phyloP scores from a whole-genome alignment of 177 flowering plant species.

The Telopea speciosissima region DNA sequence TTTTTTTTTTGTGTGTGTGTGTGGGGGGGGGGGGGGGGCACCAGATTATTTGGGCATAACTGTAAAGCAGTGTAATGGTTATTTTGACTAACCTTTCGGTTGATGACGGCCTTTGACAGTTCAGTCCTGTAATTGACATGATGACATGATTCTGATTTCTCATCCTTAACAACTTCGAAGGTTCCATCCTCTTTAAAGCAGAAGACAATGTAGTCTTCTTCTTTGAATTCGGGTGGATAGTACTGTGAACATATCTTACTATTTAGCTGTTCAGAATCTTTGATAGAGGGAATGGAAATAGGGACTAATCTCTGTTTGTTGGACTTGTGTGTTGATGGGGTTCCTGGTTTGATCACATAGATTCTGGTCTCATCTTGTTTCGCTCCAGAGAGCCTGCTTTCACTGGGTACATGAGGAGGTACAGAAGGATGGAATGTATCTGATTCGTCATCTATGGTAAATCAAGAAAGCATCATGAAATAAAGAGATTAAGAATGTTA shows the following conservation, averaged over 20 bases:
- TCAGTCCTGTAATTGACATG: neutral
- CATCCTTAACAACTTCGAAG: conserved; percentile 23
- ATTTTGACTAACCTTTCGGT: conserved; percentile 23
- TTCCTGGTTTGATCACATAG: neutral
- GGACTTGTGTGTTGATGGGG: neutral
- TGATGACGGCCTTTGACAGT: conserved; percentile 12
- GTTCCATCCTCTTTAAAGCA: conserved; percentile 34
- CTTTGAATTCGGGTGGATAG: neutral
- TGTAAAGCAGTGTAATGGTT: neutral
- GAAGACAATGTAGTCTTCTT: conserved; percentile 42
- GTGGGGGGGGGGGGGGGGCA: no score
- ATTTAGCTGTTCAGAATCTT: neutral
- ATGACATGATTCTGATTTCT: conserved; percentile 2
- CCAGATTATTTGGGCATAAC: neutral
- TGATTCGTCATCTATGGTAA: neutral
- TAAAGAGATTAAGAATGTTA: neutral
- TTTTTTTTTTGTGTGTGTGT: no score
- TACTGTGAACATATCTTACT: neutral
- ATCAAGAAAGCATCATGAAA: neutral
- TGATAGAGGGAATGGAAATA: neutral
- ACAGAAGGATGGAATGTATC: neutral
- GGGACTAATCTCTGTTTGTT: neutral
- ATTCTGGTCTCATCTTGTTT: neutral
- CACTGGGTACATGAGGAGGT: neutral
- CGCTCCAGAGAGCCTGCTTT: neutral